Conservation (phyloP, 768 basidiomycete genomes). For the Suillus lakei region DNA sequence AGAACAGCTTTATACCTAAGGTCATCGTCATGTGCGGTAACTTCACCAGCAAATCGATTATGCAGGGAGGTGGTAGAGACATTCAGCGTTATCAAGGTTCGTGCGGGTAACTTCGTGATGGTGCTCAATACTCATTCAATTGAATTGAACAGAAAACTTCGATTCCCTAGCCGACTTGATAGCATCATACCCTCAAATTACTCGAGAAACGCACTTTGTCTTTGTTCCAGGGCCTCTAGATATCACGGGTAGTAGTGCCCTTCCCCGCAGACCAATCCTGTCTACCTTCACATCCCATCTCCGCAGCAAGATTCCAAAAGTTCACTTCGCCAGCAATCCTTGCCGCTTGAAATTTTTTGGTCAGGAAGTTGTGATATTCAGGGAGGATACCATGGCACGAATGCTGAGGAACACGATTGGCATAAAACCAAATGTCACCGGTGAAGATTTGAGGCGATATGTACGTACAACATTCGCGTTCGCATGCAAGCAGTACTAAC, state of each 20-base stretch:
- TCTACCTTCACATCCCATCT: conserved; percentile 74
- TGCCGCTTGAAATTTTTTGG: conserved; percentile 94
- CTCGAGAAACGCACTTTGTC: conserved; percentile 84
- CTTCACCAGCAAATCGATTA: conserved; percentile 84
- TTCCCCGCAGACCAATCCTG: conserved; percentile 84
- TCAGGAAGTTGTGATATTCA: conserved; percentile 93
- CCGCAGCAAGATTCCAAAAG: conserved; percentile 73
- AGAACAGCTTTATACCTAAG: conserved; percentile 85
- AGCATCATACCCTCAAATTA: conserved; percentile 76
- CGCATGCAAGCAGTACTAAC: conserved; percentile 10
- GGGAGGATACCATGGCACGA: conserved; percentile 91
- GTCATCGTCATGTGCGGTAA: conserved; percentile 94
- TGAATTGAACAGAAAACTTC: conserved; percentile 73
- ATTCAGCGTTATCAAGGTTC: conserved; percentile 86
- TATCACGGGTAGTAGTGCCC: conserved; percentile 75
- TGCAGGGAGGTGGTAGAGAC: conserved; percentile 77
- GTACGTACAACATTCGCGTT: conserved; percentile 50
- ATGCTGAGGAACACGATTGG: conserved; percentile 93
- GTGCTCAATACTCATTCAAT: conserved; percentile 4
- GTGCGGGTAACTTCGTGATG: conserved; percentile 5
- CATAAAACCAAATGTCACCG: conserved; percentile 79
- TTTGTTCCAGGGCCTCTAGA: conserved; percentile 96
- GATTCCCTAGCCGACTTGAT: conserved; percentile 87
- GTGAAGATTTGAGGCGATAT: conserved; percentile 86
- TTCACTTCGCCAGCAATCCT: conserved; percentile 87